Conservation (phyloP, 345 rosid species). For the Clarkia xantiana region DNA sequence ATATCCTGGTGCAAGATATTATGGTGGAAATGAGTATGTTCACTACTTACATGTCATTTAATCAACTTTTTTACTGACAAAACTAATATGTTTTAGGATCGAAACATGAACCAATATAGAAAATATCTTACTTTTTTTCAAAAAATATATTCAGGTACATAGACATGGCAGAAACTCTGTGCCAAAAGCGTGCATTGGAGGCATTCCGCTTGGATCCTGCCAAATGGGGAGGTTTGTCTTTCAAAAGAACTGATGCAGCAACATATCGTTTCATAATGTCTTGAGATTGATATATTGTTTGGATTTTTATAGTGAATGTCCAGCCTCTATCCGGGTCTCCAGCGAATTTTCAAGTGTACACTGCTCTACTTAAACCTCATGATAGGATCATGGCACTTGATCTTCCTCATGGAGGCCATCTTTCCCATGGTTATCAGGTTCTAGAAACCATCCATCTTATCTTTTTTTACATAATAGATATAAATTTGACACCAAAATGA, state of each 20-base stretch:
- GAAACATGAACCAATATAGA: too few relatives aligned
- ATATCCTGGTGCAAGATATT: conserved; percentile 98
- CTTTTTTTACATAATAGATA: too few relatives aligned
- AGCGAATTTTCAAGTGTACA: conserved; percentile 86
- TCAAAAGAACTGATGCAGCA: background rate
- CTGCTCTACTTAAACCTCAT: conserved; percentile 87
- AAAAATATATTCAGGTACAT: conserved; percentile 42
- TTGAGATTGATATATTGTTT: background rate
- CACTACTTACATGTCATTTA: background rate
- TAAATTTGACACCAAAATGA: too few relatives aligned
- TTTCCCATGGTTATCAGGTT: conserved; percentile 99
- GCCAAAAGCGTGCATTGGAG: conserved; percentile 92
- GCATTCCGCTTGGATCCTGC: conserved; percentile 92
- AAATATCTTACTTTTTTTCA: too few relatives aligned
- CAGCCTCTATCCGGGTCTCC: conserved; percentile 97
- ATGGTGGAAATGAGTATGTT: conserved; percentile 97
- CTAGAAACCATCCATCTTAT: conserved; percentile 4
- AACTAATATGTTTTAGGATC: too few relatives aligned
- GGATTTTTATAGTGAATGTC: conserved; percentile 60
- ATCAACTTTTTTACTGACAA: too few relatives aligned
- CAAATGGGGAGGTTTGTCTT: conserved; percentile 87
- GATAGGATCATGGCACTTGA: conserved; percentile 99
- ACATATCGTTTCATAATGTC: background rate
- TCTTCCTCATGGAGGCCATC: conserved; percentile 99
- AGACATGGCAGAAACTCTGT: conserved; percentile 93